A percentile compares a stretch with the other conserved stretches of the same genome.
These are phyloP conservation scores for Fusarium circinatum DNA, from an alignment of 2,329 filamentous ascomycete genomes.

Conservation along the genomic window DNA sequence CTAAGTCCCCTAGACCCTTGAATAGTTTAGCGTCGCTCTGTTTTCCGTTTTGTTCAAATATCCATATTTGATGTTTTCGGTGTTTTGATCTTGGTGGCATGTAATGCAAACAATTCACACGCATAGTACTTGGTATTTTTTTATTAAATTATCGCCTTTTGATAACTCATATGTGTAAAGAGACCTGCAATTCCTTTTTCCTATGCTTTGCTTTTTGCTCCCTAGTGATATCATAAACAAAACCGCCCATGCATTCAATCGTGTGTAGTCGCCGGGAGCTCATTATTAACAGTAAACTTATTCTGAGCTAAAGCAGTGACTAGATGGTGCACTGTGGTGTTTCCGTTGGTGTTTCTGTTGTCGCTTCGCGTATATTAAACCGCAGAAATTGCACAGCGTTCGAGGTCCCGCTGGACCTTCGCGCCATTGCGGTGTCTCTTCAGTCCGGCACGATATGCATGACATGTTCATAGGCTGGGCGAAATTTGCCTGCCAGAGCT, in stretches of 20 bases:
- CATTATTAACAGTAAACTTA: not conserved
- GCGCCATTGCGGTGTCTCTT: not conserved
- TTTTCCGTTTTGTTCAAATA: too few species aligned
- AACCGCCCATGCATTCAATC: not conserved
- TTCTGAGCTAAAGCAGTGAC: not conserved
- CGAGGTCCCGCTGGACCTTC: not conserved
- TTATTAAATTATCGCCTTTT: not conserved
- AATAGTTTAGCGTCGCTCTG: too few species aligned
- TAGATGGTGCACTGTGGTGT: rapidly evolving
- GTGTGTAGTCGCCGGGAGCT: too few species aligned
- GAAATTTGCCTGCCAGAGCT: rapidly evolving
- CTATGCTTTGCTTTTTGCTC: not conserved
- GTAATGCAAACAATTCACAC: too few species aligned
- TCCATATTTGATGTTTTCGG: too few species aligned
- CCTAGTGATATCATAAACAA: not conserved
- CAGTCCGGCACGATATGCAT: not conserved
- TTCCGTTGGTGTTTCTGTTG: not conserved
- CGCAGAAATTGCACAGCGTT: not conserved
- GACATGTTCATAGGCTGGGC: rapidly evolving
- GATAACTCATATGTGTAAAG: not conserved
- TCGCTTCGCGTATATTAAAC: not conserved
- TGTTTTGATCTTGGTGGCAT: too few species aligned
- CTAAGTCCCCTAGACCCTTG: too few species aligned
- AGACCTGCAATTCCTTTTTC: not conserved
- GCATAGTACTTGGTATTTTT: not conserved